A percentile compares a stretch with the other conserved stretches of the same genome.
Conservation (phyloP, 306 rosid genomes). For the Trifolium fragiferum region DNA sequence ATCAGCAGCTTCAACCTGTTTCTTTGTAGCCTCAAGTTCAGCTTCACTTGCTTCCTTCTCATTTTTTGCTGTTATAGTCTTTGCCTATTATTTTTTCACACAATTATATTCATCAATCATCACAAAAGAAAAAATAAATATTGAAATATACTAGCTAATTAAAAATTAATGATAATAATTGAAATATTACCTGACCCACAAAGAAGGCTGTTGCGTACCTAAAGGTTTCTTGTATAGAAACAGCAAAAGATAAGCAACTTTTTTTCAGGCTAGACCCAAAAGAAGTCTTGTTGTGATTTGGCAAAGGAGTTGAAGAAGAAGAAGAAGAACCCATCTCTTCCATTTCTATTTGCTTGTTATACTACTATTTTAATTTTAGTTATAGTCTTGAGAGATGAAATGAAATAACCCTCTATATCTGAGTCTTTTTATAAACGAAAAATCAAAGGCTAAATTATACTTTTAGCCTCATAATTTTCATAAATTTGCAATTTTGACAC, state of each 20-base stretch:
- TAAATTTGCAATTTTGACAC: too few relatives aligned
- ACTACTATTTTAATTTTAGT: too few relatives aligned
- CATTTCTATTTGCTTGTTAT: neutral
- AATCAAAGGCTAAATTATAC: too few relatives aligned
- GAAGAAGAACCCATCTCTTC: conserved; percentile 31
- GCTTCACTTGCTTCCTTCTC: conserved; percentile 55
- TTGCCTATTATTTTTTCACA: conserved; percentile 37
- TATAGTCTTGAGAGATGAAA: too few relatives aligned
- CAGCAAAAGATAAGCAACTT: conserved; percentile 42
- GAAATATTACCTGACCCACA: conserved; percentile 56
- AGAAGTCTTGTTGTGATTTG: conserved; percentile 37
- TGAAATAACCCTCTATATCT: too few relatives aligned
- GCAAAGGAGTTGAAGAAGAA: conserved; percentile 22
- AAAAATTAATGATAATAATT: too few relatives aligned
- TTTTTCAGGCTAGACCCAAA: conserved; percentile 31
- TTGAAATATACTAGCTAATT: too few relatives aligned
- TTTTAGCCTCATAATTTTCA: too few relatives aligned
- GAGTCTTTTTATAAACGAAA: too few relatives aligned
- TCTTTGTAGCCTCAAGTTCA: conserved; percentile 51
- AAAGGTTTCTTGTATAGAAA: conserved; percentile 44
- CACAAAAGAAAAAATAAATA: neutral
- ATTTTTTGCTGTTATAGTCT: conserved; percentile 45
- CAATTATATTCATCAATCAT: neutral
- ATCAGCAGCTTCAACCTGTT: conserved; percentile 55
- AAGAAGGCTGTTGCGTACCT: conserved; percentile 47